phyloP scores from a whole-genome alignment of 1,284 basidiomycete genomes.

The Wolfiporia cocos region DNA sequence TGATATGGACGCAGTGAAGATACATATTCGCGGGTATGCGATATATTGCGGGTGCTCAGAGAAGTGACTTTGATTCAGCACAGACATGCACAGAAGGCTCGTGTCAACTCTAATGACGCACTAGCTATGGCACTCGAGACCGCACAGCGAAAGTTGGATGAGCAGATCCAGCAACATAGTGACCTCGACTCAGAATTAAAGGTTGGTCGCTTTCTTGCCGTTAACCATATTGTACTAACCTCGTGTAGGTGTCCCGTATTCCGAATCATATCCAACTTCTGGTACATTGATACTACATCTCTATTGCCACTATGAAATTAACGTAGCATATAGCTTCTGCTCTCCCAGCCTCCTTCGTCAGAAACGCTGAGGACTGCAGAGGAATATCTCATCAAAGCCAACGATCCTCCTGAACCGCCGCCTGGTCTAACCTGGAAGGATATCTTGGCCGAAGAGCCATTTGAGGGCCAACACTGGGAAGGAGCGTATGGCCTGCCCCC shows the following conservation, averaged over 20 bases:
- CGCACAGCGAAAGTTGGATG: conserved; percentile 44
- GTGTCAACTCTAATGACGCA: conserved; percentile 53
- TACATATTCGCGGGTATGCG: conserved; percentile 51
- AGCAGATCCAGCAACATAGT: conserved; percentile 36
- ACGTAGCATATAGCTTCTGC: conserved; percentile 36
- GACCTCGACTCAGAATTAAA: conserved; percentile 66
- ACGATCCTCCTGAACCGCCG: conserved; percentile 37
- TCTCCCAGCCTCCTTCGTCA: conserved; percentile 46
- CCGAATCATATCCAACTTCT: conserved; percentile 68
- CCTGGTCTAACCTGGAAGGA: conserved; percentile 58
- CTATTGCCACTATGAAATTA: background rate
- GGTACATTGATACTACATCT: conserved; percentile 31
- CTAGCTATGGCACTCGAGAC: conserved; percentile 53
- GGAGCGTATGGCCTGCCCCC: conserved; percentile 44
- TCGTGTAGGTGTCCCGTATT: conserved; percentile 43
- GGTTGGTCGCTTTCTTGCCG: conserved; percentile 28
- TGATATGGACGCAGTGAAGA: conserved; percentile 50
- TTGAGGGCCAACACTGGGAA: conserved; percentile 76
- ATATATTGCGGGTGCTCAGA: conserved; percentile 7
- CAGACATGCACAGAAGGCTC: conserved; percentile 57
- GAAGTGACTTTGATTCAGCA: too few species aligned
- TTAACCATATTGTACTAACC: conserved; percentile 1
- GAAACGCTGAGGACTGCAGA: conserved; percentile 46
- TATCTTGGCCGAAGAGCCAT: conserved; percentile 73
- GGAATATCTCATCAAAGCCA: conserved; percentile 38